Base-by-base conservation (phyloP, 2,329 filamentous ascomycete genomes). In the Rhinocladiella similis region DNA sequence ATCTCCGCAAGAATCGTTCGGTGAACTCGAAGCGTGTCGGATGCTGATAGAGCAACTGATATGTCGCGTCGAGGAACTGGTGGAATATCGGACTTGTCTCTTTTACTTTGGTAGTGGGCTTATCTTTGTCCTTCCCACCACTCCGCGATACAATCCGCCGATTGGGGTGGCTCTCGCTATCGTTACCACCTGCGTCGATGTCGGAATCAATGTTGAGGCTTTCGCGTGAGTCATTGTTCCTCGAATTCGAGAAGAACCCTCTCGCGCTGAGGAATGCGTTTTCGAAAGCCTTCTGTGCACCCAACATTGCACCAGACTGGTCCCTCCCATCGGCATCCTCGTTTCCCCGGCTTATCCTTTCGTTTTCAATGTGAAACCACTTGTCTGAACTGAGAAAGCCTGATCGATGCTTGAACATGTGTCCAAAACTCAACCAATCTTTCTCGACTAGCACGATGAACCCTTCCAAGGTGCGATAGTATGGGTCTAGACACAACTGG, bases 1-100 rank as follows among this genome's bases (percentile, higher is more conserved):
- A 78, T 18, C 94, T 85, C 22, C 91, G 83, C 5, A 99, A 77
- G 72, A 99, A 97, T 3, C 93, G 86, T 70, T 97, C 94, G 65
- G 96, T 97, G 74, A 91, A 99, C 71, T 99, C 93, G 69, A 99
- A 99, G 0, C 92, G 87, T 5, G 85, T 89, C 0, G 91, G 91
- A 66, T 93, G 80, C 70, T 97, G 94, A 59, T 89, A 81, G 20
- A 96, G 76, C 25, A 99, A 80, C 71, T 99, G 94, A 69, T 94
- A 97, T 1, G 90, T 91, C 36, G 91, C 91, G 68, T 97, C 94
- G 9, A 99, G 82, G 73, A 97, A 99, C 69, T 99, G 94, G 67
- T 99, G 94, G 73, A 99, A 99, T 20, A 99, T 90, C 0, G 94
- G 94, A 58, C 91, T 95, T 33, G 95, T 89, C 76, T 97, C 94